These are phyloP conservation scores for Lagenaria siceraria DNA, from an alignment of 306 rosid genomes.

Conservation along the genomic window DNA sequence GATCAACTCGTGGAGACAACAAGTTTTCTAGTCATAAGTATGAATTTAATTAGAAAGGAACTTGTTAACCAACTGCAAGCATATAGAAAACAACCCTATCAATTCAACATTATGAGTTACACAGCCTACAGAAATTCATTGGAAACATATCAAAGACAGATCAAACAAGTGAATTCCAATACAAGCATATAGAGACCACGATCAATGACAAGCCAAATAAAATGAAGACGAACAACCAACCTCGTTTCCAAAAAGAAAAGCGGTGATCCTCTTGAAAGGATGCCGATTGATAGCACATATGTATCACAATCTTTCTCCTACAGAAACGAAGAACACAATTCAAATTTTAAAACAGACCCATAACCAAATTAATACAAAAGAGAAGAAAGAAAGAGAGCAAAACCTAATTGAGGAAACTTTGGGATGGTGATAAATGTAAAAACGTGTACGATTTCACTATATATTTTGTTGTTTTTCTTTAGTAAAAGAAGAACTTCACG, in stretches of 20 bases:
- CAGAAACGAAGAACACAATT: not conserved
- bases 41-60: not conserved
- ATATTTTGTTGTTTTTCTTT: too few relatives aligned
- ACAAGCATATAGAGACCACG: not conserved
- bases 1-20: not conserved
- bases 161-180: not conserved
- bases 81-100: too few relatives aligned
- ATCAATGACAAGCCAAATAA: too few relatives aligned
- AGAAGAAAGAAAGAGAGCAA: not conserved
- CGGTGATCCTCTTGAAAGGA: conserved; percentile 69
- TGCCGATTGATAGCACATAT: conserved; percentile 70
- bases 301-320: conserved; percentile 67
- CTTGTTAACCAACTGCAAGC: too few relatives aligned
- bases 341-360: not conserved
- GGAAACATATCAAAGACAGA: not conserved
- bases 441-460: too few relatives aligned
- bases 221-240: conserved; percentile 12
- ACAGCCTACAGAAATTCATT: too few relatives aligned
- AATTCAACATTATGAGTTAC: too few relatives aligned
- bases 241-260: conserved; percentile 90
- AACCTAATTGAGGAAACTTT: too few relatives aligned
- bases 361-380: not conserved
- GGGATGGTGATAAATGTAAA: too few relatives aligned
- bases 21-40: not conserved
- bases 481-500: too few relatives aligned